Base-by-base conservation (phyloP, 306 rosid genomes). In the Mimosa bimucronata region DNA sequence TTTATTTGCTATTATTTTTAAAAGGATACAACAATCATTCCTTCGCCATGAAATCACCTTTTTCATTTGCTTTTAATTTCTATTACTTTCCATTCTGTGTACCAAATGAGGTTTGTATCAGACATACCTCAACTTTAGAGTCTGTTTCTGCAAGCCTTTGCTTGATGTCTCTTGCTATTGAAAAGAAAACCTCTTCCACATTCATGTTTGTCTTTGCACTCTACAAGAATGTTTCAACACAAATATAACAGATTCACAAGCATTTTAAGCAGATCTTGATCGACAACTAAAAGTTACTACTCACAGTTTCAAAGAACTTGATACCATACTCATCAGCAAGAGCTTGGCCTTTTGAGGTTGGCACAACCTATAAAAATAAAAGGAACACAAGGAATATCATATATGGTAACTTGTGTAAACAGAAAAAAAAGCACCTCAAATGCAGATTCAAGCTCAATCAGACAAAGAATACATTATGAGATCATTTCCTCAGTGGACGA, bases 241-340 rank as follows among this genome's bases (percentile, higher is more conserved):
- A 78, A 86, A 66, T 71, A 78, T 48, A 38, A 57, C 15, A 26
- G 25, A 83, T 62, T 73, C 12, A 60, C 76, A 38, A 30, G 55
- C 69, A 38, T 34, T 61, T 52, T 45, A 67, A 23, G n/a, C 60
- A 26, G 78, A 79, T 46, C 60, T 21, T 53, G 55, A 73, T 72
- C 77, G 74, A 42, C 41, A 44, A 75, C 80, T 67, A 44, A 13
- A 55, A 71, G 72, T 64, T 72, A 12, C 53, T 14, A 89, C 97
- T 92, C 87, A 92, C 97, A 46, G 95, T 92, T 84, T 92, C 95
- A 70, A 90, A 90, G 85, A 92, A 92, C 87, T 92, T 88, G 88
- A 92, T 92, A 34, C 95, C 93, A 84, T 88, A 92, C 88, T 92
- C 97, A 81, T 92, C 97, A 68, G 97, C 97, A 86, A 92, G 97